A percentile compares a stretch with the other conserved stretches of the same genome.
Evolutionary conservation across 331 rosid species (phyloP).

Genomic region (Stylosanthes scabra): DNA sequence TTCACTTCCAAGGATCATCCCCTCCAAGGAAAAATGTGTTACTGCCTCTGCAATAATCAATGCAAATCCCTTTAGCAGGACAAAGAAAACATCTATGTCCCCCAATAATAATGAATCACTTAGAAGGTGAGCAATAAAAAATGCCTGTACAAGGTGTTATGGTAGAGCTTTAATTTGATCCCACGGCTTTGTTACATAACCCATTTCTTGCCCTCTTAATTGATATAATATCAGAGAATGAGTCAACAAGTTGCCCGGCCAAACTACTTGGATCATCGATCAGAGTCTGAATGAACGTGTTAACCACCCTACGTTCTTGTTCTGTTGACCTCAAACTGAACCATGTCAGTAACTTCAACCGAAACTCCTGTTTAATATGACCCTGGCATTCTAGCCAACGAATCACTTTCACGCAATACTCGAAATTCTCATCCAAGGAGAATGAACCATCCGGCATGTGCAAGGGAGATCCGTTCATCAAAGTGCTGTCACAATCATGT

Average conservation of each 20-base stretch:
- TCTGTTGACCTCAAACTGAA: slow-evolving; percentile 98
- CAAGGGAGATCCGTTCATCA: slow-evolving; percentile 85
- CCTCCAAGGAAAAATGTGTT: slow-evolving; percentile 62
- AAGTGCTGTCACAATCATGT: slow-evolving; percentile 95
- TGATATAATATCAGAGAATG: slow-evolving; percentile 90
- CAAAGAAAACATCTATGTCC: slow-evolving; percentile 49
- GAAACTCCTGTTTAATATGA: slow-evolving; percentile 86
- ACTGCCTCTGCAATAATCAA: slow-evolving; percentile 66
- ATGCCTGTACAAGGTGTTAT: slow-evolving; percentile 77
- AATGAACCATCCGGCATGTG: slow-evolving; percentile 61
- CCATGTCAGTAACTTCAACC: slow-evolving; percentile 97
- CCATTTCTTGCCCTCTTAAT: slow-evolving; percentile 87
- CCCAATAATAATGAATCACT: slow-evolving; percentile 62
- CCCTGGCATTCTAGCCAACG: slow-evolving; percentile 99
- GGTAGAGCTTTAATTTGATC: slow-evolving; percentile 52
- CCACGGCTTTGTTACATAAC: slow-evolving; percentile 65
- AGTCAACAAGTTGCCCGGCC: slow-evolving; percentile 98
- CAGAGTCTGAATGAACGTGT: slow-evolving; percentile 96
- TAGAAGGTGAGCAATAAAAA: slow-evolving; percentile 67
- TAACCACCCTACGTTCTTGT: slow-evolving; percentile 97
- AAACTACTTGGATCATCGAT: slow-evolving; percentile 95
- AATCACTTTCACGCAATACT: slow-evolving; percentile 96
- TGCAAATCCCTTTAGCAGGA: slow-evolving; percentile 63
- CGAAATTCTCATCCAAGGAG: slow-evolving; percentile 92
- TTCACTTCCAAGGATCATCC: slow-evolving; percentile 54